Evolutionary conservation across 78 protist species (phyloP), one percentile per base, ranked within the genome.

Genomic region (Paratrimastix pyriformis): DNA sequence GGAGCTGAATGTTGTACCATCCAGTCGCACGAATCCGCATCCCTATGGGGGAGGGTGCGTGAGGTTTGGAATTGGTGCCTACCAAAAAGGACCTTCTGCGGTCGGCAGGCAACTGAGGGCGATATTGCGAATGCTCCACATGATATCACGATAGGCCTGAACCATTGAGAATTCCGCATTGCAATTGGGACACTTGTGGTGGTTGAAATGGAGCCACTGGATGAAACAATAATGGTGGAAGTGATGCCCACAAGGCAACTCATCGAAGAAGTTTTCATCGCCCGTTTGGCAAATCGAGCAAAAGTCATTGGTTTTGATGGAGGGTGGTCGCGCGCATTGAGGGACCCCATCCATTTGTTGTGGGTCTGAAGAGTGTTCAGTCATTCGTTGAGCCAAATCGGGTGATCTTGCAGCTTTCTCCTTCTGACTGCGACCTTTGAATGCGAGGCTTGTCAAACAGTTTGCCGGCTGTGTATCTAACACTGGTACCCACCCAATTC

Each of bases 1-100:
- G 38, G 32, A 73, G 64, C 32, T 45, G 54, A 11, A 73, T 45
- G 39, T 35, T 73, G 64, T 73, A 45, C 76, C 76, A 73, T 26
- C 76, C 76, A 45, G 58, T 58, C 57, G 39, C 50, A n/a, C 60
- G 11, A 15, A 70, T 70, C 24, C 57, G 13, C 52, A 39, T 15
- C n/a, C n/a, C n/a, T n/a, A n/a, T n/a, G n/a, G n/a, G n/a, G n/a
- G n/a, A n/a, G n/a, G n/a, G n/a, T n/a, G n/a, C n/a, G n/a, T n/a
- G n/a, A n/a, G n/a, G n/a, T n/a, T n/a, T n/a, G n/a, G n/a, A n/a
- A n/a, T n/a, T n/a, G n/a, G n/a, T n/a, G n/a, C n/a, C n/a, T n/a
- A n/a, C n/a, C n/a, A n/a, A n/a, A n/a, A n/a, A n/a, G n/a, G n/a
- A 29, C 44, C 60, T 21, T 50, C 60, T 48, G 57, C 13, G 57